A percentile compares a stretch with the other conserved stretches of the same genome.
These are phyloP conservation scores for Tilletia walkeri DNA, from an alignment of 1,284 basidiomycete genomes.

Conservation along the genomic window DNA sequence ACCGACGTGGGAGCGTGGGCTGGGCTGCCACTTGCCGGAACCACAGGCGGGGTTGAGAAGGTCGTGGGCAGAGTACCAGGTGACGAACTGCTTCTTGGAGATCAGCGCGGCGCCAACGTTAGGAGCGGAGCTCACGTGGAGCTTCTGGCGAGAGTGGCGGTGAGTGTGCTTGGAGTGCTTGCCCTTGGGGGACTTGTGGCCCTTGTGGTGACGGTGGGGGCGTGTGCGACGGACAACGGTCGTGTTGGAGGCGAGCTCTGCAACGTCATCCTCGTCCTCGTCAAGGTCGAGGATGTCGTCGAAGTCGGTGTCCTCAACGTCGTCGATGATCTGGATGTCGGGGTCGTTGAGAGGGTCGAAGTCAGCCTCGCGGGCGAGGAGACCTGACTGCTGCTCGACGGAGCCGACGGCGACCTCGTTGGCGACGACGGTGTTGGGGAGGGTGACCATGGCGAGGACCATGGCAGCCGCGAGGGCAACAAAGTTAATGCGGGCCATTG, in stretches of 20 bases:
- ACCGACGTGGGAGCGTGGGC: conserved; percentile 41
- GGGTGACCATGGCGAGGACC: conserved; percentile 10
- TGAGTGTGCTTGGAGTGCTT: neutral
- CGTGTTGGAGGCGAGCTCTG: conserved; percentile 23
- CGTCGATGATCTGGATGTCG: conserved; percentile 22
- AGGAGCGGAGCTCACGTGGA: conserved; percentile 1
- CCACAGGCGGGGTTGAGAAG: conserved; percentile 48
- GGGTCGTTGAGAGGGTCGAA: conserved; percentile 12
- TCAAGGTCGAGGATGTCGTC: conserved; percentile 42
- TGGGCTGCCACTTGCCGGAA: conserved; percentile 45
- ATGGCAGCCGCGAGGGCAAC: conserved; percentile 4
- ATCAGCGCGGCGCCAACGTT: conserved; percentile 20
- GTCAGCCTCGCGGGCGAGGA: conserved; percentile 21
- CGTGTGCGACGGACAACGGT: conserved; percentile 32
- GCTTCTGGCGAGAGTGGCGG: neutral
- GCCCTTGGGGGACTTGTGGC: conserved; percentile 23
- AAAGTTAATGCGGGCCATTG: conserved; percentile 9
- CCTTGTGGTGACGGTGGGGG: conserved; percentile 32
- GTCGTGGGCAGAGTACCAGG: conserved; percentile 51
- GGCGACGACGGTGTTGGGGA: neutral
- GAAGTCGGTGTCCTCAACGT: conserved; percentile 41
- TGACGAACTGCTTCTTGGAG: conserved; percentile 37
- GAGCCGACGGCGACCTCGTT: conserved; percentile 9
- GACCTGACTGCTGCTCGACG: no score
- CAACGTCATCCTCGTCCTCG: conserved; percentile 36